These are phyloP conservation scores for Candida verbasci DNA, from an alignment of 805 yeast species.

Conservation along the genomic window DNA sequence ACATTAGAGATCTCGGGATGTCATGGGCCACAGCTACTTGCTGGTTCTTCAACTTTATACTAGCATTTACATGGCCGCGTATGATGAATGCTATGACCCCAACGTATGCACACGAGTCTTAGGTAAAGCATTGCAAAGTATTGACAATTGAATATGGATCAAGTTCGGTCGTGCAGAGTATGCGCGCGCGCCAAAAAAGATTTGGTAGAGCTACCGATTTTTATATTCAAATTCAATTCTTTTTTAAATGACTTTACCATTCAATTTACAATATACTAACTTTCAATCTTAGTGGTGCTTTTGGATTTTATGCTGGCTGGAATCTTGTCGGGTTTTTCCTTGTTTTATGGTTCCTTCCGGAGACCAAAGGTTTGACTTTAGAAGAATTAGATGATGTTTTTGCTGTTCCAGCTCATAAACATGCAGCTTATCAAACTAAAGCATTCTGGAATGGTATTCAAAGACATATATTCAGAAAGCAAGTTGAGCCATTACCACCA, in stretches of 20 bases:
- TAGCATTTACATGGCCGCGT: conserved; percentile 79
- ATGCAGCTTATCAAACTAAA: conserved; percentile 42
- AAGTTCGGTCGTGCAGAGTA: too few species aligned
- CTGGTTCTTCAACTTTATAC: conserved; percentile 69
- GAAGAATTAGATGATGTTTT: conserved; percentile 77
- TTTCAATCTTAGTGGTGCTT: conserved; percentile 55
- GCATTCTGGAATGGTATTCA: conserved; percentile 40
- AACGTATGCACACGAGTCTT: conserved; percentile 30
- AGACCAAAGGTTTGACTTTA: conserved; percentile 61
- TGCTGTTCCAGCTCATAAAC: conserved; percentile 51
- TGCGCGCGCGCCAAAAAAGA: too few species aligned
- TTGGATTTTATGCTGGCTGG: conserved; percentile 87
- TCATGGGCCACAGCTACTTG: conserved; percentile 71
- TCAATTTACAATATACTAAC: not conserved
- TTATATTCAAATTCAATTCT: not conserved
- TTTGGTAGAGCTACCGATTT: too few species aligned
- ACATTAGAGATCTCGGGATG: conserved; percentile 77
- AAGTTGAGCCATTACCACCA: conserved; percentile 49
- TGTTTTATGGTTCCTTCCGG: conserved; percentile 69
- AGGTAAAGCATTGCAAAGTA: too few species aligned
- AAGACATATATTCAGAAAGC: conserved; percentile 40
- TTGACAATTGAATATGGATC: too few species aligned
- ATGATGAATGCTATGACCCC: conserved; percentile 61
- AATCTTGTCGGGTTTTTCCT: conserved; percentile 65
- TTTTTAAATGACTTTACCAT: not conserved